Evolutionary conservation across 2,329 filamentous ascomycete species (phyloP), one percentile per base, ranked within the genome.

Genomic region (Westerdykella ornata): DNA sequence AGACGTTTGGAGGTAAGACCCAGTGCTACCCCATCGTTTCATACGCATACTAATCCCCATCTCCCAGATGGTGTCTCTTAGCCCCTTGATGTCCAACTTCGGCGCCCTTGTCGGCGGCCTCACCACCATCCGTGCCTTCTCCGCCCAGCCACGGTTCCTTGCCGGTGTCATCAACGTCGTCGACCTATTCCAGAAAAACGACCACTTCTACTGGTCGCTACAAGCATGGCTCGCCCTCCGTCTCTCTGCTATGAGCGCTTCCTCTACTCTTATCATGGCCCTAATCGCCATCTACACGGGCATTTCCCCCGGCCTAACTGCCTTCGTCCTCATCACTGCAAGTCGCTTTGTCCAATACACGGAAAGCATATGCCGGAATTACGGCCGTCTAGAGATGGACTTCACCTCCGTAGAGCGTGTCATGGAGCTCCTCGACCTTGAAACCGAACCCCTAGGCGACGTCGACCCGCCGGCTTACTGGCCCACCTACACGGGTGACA

Each of bases 191-290:
- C 89, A 95, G 62, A 88, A 88, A 60, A 92, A 94, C 76, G 89
- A 96, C 56, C 89, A 96, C 62, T 94, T 95, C 68, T 95, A 94
- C 68, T 95, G 88, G 70, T 85, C 82, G 44, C 73, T 94, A 33
- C 87, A 94, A 51, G 80, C 81, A 6, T 95, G 88, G 88, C 73
- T 95, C 2, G 81, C 82, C 60, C 88, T 84, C 56, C 80, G 88
- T 11, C 90, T 92, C 42, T 82, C 87, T 52, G 65, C 72, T 7
- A 67, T 89, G 5, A 87, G 87, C 0, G 84, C 84, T 0, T 60
- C 77, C 3, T 86, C 86, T 6, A 88, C 85, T 0, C 84, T 90
- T 44, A 67, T 80, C 0, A 69, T 95, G 38, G 86, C 87, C 1
- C 62, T 82, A 1, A 75, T 89, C 8, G 88, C 88, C 12, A 70